Conservation (phyloP, 768 basidiomycete species). For the Termitomyces heimii region DNA sequence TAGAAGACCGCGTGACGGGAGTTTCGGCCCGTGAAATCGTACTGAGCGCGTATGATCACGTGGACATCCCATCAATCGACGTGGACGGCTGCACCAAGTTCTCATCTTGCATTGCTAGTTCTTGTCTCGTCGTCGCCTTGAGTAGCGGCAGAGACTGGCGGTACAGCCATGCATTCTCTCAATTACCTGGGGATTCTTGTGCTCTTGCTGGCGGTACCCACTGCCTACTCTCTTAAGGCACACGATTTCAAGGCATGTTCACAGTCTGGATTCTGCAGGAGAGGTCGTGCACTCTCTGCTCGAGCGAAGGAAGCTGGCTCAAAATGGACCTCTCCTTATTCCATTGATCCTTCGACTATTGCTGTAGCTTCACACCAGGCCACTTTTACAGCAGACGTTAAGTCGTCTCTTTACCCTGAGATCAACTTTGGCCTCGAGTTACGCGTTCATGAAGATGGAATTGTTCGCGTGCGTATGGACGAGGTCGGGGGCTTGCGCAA, state of each 20-base stretch:
- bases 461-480: slow-evolving; percentile 90
- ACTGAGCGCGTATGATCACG: neutral
- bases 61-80: neutral
- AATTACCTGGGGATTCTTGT: slow-evolving; percentile 28
- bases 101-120: neutral
- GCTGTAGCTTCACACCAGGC: slow-evolving; percentile 46
- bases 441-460: slow-evolving; percentile 81
- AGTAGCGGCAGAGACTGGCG: neutral
- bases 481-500: slow-evolving; percentile 74
- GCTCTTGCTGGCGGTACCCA: slow-evolving; percentile 26
- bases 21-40: neutral
- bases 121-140: slow-evolving; percentile 1
- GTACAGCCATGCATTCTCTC: slow-evolving; percentile 27
- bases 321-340: slow-evolving; percentile 85
- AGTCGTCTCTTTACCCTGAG: slow-evolving; percentile 77
- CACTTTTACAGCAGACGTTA: slow-evolving; percentile 68
- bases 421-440: slow-evolving; percentile 79
- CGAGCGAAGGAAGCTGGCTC: slow-evolving; percentile 54
- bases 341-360: slow-evolving; percentile 55
- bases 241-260: slow-evolving; percentile 93
- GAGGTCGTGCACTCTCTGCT: slow-evolving; percentile 75
- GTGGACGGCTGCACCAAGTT: neutral
- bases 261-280: slow-evolving; percentile 92
- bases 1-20: neutral
- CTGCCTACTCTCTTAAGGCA: slow-evolving; percentile 57